These are phyloP conservation scores for Sarocladiaceae sp. DNA, from an alignment of 2,329 filamentous ascomycete genomes.

Conservation along the genomic window DNA sequence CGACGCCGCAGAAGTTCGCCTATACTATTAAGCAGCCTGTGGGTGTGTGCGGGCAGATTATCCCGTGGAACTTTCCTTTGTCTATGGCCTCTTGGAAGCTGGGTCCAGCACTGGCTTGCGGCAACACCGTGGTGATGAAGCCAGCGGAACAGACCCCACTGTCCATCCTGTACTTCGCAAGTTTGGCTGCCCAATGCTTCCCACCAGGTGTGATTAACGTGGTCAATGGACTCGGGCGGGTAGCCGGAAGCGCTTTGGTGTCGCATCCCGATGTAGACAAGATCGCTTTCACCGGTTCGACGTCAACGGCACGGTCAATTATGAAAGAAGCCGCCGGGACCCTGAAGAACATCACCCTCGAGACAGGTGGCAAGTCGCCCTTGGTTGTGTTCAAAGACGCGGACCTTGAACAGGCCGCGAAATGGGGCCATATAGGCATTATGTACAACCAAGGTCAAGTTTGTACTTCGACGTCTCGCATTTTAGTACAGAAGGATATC, in stretches of 20 bases:
- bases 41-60: slow-evolving; percentile 64
- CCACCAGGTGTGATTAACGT: slow-evolving; percentile 70
- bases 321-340: slow-evolving; percentile 62
- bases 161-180: slow-evolving; percentile 55
- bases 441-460: slow-evolving; percentile 61
- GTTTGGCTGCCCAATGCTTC: slow-evolving; percentile 64
- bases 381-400: slow-evolving; percentile 55
- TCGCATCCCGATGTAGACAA: slow-evolving; percentile 63
- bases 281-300: slow-evolving; percentile 69
- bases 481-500: slow-evolving; percentile 51
- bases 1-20: slow-evolving; percentile 57
- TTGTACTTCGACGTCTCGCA: slow-evolving; percentile 59
- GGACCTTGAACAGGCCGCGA: slow-evolving; percentile 57
- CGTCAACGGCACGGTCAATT: slow-evolving; percentile 60
- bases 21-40: slow-evolving; percentile 67
- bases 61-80: slow-evolving; percentile 60
- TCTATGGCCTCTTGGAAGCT: slow-evolving; percentile 71
- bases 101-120: slow-evolving; percentile 58
- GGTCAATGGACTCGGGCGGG: slow-evolving; percentile 61
- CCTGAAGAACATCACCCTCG: slow-evolving; percentile 54
- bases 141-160: slow-evolving; percentile 59
- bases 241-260: slow-evolving; percentile 61
- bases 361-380: slow-evolving; percentile 57
- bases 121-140: slow-evolving; percentile 58
- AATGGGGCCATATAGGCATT: slow-evolving; percentile 34